These are phyloP conservation scores for Septoria linicola DNA, from an alignment of 2,329 filamentous ascomycete genomes.

Conservation along the genomic window DNA sequence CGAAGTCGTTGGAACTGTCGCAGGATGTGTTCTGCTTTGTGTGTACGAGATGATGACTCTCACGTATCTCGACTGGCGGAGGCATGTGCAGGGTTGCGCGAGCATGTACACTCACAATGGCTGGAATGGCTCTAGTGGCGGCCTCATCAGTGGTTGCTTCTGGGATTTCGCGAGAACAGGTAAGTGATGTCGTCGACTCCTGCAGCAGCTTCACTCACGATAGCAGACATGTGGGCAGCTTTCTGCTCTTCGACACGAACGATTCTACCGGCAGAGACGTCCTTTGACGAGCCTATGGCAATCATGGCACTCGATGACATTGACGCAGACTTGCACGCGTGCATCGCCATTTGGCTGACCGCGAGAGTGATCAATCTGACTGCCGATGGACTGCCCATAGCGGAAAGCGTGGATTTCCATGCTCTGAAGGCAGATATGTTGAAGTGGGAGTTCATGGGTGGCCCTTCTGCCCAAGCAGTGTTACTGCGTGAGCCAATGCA, in stretches of 20 bases:
- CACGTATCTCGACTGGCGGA: slow-evolving; percentile 20
- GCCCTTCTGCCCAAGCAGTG: slow-evolving; percentile 12
- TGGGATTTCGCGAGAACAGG: slow-evolving; percentile 21
- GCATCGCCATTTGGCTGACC: slow-evolving; percentile 21
- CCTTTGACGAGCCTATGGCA: slow-evolving; percentile 16
- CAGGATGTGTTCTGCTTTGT: slow-evolving; percentile 17
- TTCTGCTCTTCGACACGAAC: slow-evolving; percentile 17
- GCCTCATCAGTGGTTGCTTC: slow-evolving; percentile 18
- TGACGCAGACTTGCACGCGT: slow-evolving; percentile 18
- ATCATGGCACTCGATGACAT: slow-evolving; percentile 10
- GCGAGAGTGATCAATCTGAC: slow-evolving; percentile 17
- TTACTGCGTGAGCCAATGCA: slow-evolving; percentile 11
- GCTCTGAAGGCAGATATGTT: slow-evolving; percentile 14
- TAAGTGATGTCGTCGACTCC: not conserved
- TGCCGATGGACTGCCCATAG: slow-evolving; percentile 6
- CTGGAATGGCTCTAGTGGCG: slow-evolving; percentile 21
- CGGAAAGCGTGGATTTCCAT: slow-evolving; percentile 11
- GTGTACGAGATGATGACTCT: slow-evolving; percentile 24
- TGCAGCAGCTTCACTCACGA: not conserved
- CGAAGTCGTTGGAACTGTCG: slow-evolving; percentile 18
- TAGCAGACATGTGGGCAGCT: slow-evolving; percentile 19
- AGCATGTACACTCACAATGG: slow-evolving; percentile 22
- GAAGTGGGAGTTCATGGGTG: slow-evolving; percentile 17
- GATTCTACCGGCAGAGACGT: slow-evolving; percentile 17
- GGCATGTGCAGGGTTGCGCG: slow-evolving; percentile 21